Base-by-base conservation (phyloP, 2,329 filamentous ascomycete genomes). In the Cladosporium sphaerospermum region DNA sequence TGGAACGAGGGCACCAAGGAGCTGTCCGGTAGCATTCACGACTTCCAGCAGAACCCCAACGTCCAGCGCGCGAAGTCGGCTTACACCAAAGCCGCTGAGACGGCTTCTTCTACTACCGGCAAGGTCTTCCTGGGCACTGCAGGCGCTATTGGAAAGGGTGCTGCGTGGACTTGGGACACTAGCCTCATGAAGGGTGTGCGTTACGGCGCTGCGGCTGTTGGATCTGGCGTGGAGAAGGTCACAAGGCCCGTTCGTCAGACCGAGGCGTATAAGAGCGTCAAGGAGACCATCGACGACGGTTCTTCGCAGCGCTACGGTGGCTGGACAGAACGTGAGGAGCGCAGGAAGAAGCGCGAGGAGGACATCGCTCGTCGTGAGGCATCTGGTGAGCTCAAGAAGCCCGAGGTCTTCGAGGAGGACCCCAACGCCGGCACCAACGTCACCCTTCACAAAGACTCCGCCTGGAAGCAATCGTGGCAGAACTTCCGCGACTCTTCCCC, bases 1-100 rank as follows among this genome's bases (percentile, higher is more conserved):
- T 99, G 93, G 93, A 96, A 99, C 67, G 93, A 99, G 68, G 95
- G 89, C 41, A 99, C 92, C 40, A 97, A 99, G 75, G 89, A 93
- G 60, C 81, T 99, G 40, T 88, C 89, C 14, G 89, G 88, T 45
- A 88, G 87, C 5, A 89, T 92, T 14, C 86, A 96, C 67, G 85
- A 96, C 64, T 93, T 99, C 67, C 85, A 85, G 32, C 92, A 97
- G 73, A 96, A 90, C 66, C 91, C 96, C 67, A 88, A 86, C 14
- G 88, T 99, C 13, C 86, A 89, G 66, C 83, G 84, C 63, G 93
- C 92, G 31, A 83, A 88, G 60, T 84, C 89, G 61, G 92, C 89
- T 7, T 96, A 96, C 69, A 84, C 89, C 65, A 85, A 88, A 61
- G 91, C 91, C 7, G 89, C 90, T 2, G 89, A 88, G 50, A 88